These are phyloP conservation scores for Hanseniaspora sp. DNA, from an alignment of 1,139 yeast species.

Conservation along the genomic window DNA sequence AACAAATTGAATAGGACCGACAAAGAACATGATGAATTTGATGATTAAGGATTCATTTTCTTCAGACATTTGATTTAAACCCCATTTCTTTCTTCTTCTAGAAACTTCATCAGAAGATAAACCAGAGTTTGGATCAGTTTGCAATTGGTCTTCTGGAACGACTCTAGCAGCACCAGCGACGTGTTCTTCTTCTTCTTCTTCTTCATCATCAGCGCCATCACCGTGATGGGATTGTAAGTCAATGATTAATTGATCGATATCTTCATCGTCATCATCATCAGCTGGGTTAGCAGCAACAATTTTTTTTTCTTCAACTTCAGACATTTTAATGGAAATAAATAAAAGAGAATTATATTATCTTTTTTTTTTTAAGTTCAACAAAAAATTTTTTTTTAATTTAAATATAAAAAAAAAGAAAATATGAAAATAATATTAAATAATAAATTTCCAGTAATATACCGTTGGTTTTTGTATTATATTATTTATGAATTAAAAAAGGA, in stretches of 20 bases:
- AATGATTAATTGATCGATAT: slow-evolving; percentile 77
- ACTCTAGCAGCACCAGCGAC: slow-evolving; percentile 43
- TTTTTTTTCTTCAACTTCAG: slow-evolving; percentile 16
- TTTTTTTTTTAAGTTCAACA: neutral
- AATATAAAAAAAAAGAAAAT: neutral
- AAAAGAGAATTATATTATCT: too few relatives aligned
- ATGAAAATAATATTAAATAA: neutral
- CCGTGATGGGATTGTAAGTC: slow-evolving; percentile 80
- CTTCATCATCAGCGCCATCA: slow-evolving; percentile 49
- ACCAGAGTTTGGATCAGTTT: slow-evolving; percentile 78
- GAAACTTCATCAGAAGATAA: slow-evolving; percentile 68
- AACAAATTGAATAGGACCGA: slow-evolving; percentile 97
- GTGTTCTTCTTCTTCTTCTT: slow-evolving; percentile 33
- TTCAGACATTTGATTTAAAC: slow-evolving; percentile 90
- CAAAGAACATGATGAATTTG: slow-evolving; percentile 84
- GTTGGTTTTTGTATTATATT: too few relatives aligned
- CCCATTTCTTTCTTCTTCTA: slow-evolving; percentile 86
- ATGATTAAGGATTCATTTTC: slow-evolving; percentile 73
- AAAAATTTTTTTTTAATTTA: neutral
- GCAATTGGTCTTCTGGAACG: slow-evolving; percentile 80
- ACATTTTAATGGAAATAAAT: neutral
- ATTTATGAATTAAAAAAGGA: too few relatives aligned
- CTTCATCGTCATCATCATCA: slow-evolving; percentile 57
- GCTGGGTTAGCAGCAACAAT: slow-evolving; percentile 18
- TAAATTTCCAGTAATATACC: neutral